A percentile compares a stretch with the other conserved stretches of the same genome.
These are phyloP conservation scores for Leccinum obscurum DNA, from an alignment of 768 basidiomycete species.

Conservation along the genomic window DNA sequence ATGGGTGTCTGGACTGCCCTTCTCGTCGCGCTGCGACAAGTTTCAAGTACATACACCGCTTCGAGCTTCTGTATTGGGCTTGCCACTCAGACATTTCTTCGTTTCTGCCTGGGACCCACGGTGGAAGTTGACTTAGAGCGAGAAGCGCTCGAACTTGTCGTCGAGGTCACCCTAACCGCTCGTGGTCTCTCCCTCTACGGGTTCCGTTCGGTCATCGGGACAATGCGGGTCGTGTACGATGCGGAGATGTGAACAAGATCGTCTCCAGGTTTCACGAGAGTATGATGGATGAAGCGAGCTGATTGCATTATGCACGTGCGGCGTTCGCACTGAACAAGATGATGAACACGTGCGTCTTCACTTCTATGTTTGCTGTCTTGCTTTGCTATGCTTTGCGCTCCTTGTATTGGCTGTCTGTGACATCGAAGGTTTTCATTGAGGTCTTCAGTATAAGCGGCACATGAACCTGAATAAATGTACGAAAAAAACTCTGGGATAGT, in stretches of 20 bases:
- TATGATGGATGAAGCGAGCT: not conserved
- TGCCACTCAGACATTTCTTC: not conserved
- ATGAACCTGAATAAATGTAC: too few species aligned
- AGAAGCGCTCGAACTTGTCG: not conserved
- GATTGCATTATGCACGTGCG: not conserved
- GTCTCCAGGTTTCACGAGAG: not conserved
- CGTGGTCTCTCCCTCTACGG: not conserved
- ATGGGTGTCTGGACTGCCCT: too few species aligned
- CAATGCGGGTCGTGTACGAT: not conserved
- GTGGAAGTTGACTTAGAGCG: not conserved
- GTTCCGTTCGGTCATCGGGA: not conserved
- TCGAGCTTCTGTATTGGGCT: not conserved
- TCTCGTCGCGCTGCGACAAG: not conserved
- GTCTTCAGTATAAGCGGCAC: too few species aligned
- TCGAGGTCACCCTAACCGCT: not conserved
- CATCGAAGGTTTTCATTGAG: too few species aligned
- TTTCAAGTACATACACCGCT: not conserved
- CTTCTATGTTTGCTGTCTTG: not conserved
- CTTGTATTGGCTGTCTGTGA: not conserved
- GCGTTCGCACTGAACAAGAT: not conserved
- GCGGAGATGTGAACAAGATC: not conserved
- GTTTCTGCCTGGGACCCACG: not conserved
- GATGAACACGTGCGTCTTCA: not conserved
- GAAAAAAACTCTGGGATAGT: too few species aligned
- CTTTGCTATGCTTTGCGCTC: not conserved